These are phyloP conservation scores for Leishmania tarentolae DNA, from an alignment of 208 protist species.

Conservation along the genomic window DNA sequence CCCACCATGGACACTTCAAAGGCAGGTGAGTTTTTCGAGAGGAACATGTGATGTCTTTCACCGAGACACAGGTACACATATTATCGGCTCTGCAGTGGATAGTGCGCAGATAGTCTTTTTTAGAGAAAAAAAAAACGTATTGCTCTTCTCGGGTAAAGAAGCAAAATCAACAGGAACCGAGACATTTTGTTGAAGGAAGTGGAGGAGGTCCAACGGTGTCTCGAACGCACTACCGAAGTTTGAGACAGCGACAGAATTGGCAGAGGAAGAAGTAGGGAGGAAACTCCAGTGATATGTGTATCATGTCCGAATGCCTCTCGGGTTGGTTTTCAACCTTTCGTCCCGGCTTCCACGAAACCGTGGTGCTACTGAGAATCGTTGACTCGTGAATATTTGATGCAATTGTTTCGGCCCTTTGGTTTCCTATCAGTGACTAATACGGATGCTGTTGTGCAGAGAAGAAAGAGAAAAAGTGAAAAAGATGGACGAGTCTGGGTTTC, in stretches of 20 bases:
- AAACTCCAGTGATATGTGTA: not conserved
- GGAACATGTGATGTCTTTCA: slow-evolving; percentile 44
- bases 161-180: not conserved
- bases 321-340: not conserved
- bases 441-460: not conserved
- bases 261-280: not conserved
- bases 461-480: not conserved
- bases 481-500: not conserved
- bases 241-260: not conserved
- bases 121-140: not conserved
- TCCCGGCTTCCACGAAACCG: not conserved
- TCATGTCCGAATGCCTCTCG: not conserved
- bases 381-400: too few species aligned
- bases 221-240: not conserved
- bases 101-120: not conserved
- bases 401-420: not conserved
- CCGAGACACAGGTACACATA: not conserved
- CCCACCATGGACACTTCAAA: slow-evolving; percentile 92
- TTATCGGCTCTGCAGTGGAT: not conserved
- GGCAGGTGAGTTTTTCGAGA: slow-evolving; percentile 93
- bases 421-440: not conserved
- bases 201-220: not conserved
- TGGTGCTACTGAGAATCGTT: not conserved
- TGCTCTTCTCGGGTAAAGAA: too few species aligned
- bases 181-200: not conserved